Evolutionary conservation across 2,329 filamentous ascomycete species (phyloP), one percentile per base, ranked within the genome.

Genomic region (Fusarium nematophilum): DNA sequence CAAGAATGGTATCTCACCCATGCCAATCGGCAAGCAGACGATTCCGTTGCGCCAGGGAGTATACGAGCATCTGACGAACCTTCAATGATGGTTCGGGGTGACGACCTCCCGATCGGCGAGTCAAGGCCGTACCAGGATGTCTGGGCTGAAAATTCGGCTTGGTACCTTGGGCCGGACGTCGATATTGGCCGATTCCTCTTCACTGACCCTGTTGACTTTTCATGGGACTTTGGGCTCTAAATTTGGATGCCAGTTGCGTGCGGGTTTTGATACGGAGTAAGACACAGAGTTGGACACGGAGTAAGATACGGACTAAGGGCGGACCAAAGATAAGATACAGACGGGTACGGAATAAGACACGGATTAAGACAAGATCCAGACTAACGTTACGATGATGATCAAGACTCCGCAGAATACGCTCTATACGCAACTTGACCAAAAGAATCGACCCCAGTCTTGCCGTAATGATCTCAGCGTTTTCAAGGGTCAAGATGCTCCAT

Each of bases 1-100:
- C 64, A 70, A 4, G 46, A 57, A 3, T 69, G 63, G 66, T 61
- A 70, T 15, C 43, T 58, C 0, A n/a, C 39, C 0, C 63, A 48
- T 1, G 31, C 42, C 0, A n/a, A 47, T 4, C 45, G 38, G 2
- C 53, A 49, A 2, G 33, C 10, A 0, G 34, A 14, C 0, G 40
- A 49, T 1, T 17, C 54, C 9, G 26, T 11, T 9, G 9, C 15
- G 3, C 43, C 54, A 0, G 33, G 30, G 21, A 60, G 30, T 9
- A 38, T 33, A 3, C 36, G 48, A 3, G 13, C 33, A 11, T 33
- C 21, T 6, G 38, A 51, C 0, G 55, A 58, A 17, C 15, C 42
- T 0, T 8, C 18, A 0, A 14, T 40, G 3, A 3, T 3, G 7
- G 30, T 57, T 6, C 17, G 36, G 1, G 2, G 30, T 8, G 54